Percentiles rank a stretch among this genome's conserved stretches.
phyloP scores from a whole-genome alignment of 345 rosid genomes.

The Durio zibethinus region DNA sequence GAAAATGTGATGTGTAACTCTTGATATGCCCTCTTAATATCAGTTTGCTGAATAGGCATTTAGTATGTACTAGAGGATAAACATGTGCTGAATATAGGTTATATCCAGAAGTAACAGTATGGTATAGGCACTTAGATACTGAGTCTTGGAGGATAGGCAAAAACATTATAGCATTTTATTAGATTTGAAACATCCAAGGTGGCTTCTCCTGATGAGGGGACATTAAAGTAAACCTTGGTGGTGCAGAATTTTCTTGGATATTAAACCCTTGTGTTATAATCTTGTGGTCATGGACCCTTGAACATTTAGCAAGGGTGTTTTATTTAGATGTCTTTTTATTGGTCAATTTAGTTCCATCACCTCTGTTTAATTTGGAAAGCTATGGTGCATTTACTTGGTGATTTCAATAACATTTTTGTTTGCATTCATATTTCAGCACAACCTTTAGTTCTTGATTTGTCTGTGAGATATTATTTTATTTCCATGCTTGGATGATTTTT shows the following conservation, averaged over 20 bases:
- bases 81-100: not conserved
- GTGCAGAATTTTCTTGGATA: not conserved
- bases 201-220: not conserved
- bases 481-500: not conserved
- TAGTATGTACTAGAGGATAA: not conserved
- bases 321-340: not conserved
- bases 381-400: not conserved
- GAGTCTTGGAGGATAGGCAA: not conserved
- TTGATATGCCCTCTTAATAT: not conserved
- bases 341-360: not conserved
- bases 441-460: not conserved
- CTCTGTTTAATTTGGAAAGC: not conserved
- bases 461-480: constrained; percentile 2
- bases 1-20: not conserved
- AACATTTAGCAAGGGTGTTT: not conserved
- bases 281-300: not conserved
- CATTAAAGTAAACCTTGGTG: not conserved
- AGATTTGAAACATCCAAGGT: not conserved
- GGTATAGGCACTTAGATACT: not conserved
- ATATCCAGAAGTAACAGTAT: not conserved
- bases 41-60: not conserved
- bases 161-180: not conserved
- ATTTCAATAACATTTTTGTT: not conserved
- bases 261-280: not conserved
- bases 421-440: not conserved